These are phyloP conservation scores for Blastobotrys ciferrii DNA, from an alignment of 1,139 yeast genomes.

Conservation along the genomic window DNA sequence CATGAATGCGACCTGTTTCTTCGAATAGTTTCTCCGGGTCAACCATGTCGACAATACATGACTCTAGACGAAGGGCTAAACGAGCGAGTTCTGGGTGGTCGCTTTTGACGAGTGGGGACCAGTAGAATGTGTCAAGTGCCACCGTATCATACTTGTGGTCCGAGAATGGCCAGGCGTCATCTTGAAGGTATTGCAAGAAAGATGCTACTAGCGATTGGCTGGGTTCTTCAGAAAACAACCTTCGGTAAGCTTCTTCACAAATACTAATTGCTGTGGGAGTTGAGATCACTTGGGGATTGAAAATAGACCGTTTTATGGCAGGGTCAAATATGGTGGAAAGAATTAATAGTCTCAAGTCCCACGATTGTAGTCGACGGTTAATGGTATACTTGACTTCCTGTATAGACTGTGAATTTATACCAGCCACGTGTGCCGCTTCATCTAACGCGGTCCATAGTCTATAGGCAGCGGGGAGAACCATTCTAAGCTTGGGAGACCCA, in stretches of 20 bases:
- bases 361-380: slow-evolving; percentile 13
- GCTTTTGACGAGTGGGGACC: slow-evolving; percentile 13
- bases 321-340: slow-evolving; percentile 16
- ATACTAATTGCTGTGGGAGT: not conserved
- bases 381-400: slow-evolving; percentile 5
- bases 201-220: slow-evolving; percentile 9
- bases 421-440: slow-evolving; percentile 4
- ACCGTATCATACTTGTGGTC: slow-evolving; percentile 6
- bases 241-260: slow-evolving; percentile 9
- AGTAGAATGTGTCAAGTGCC: slow-evolving; percentile 14
- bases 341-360: slow-evolving; percentile 16
- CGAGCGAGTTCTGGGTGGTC: slow-evolving; percentile 14
- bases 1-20: slow-evolving; percentile 16
- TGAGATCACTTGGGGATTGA: slow-evolving; percentile 7
- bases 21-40: slow-evolving; percentile 16
- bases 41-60: slow-evolving; percentile 12
- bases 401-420: not conserved
- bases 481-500: slow-evolving; percentile 12
- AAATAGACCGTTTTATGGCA: slow-evolving; percentile 8
- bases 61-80: slow-evolving; percentile 15
- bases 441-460: slow-evolving; percentile 12
- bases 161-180: slow-evolving; percentile 13
- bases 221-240: slow-evolving; percentile 7
- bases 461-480: slow-evolving; percentile 15
- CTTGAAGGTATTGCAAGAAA: slow-evolving; percentile 11